Evolutionary conservation across 179 eudicot species (phyloP).

Genomic region (Spinacia oleracea): DNA sequence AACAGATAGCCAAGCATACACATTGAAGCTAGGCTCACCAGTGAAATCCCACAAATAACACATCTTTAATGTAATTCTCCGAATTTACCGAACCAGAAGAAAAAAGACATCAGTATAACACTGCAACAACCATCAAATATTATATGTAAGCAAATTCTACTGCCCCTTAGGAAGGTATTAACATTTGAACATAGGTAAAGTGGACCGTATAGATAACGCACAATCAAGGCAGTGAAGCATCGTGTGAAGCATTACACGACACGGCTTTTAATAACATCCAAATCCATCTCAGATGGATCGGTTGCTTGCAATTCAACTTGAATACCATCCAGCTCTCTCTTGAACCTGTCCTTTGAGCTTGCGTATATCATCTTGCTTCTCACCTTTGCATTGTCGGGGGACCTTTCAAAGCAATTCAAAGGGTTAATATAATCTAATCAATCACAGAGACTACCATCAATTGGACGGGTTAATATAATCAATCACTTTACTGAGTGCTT

Average conservation of each 20-base stretch:
- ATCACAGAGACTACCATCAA: neutral
- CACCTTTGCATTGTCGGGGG: constrained; percentile 17
- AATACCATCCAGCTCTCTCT: constrained; percentile 24
- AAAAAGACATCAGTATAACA: constrained; percentile 12
- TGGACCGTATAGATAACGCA: constrained; percentile 19
- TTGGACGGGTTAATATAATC: neutral
- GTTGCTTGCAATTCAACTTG: constrained; percentile 22
- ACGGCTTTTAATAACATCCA: constrained; percentile 25
- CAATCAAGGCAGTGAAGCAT: neutral
- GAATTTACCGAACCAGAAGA: constrained; percentile 12
- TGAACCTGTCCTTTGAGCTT: constrained; percentile 21
- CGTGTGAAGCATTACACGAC: neutral
- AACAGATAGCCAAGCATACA: constrained; percentile 15
- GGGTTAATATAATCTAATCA: neutral
- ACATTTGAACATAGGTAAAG: constrained; percentile 22
- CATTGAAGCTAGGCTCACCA: constrained; percentile 8
- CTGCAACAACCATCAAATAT: constrained; percentile 19
- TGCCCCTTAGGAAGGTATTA: constrained; percentile 14
- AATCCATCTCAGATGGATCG: constrained; percentile 23
- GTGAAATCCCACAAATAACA: constrained; percentile 4
- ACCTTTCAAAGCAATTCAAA: neutral
- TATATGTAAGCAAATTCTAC: constrained; percentile 16
- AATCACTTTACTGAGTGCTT: neutral
- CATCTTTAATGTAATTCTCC: constrained; percentile 2
- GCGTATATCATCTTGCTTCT: constrained; percentile 24